Conservation (phyloP, 495 filamentous ascomycete species). For the Zalerion maritima region DNA sequence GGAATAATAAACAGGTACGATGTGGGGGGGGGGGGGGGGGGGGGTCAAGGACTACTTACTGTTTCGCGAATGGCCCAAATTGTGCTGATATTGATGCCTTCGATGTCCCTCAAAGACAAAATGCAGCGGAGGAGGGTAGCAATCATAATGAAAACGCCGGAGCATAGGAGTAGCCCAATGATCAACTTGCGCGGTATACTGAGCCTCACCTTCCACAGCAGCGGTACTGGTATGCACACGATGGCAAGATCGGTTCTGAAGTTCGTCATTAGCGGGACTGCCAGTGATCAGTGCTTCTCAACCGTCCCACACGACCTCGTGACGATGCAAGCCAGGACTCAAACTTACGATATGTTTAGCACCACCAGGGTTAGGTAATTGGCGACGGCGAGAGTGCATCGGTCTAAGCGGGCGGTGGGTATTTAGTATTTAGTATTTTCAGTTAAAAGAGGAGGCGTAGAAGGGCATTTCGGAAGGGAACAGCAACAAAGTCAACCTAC, state of each 20-base stretch:
- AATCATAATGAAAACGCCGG: constrained; percentile 18
- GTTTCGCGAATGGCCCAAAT: constrained; percentile 16
- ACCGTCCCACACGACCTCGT: no score
- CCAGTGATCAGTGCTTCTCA: not conserved
- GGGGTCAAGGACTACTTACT: no score
- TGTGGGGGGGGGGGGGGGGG: not conserved
- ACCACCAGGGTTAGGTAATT: constrained; percentile 12
- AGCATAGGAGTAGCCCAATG: constrained; percentile 11
- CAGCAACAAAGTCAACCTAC: not conserved
- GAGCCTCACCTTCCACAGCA: constrained; percentile 10
- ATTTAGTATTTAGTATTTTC: no score
- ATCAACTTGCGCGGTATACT: constrained; percentile 7
- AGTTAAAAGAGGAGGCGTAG: no score
- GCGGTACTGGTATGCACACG: constrained; percentile 9
- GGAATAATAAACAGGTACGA: not conserved
- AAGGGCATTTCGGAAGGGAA: not conserved
- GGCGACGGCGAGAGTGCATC: constrained; percentile 7
- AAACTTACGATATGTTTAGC: constrained; percentile 8
- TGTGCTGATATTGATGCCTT: constrained; percentile 11
- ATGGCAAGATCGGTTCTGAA: constrained; percentile 11
- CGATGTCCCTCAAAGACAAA: constrained; percentile 11
- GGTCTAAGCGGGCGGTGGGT: no score
- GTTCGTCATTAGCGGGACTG: no score
- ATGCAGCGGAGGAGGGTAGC: constrained; percentile 13
- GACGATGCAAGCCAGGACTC: no score